A percentile compares a stretch with the other conserved stretches of the same genome.
Evolutionary conservation across 2,329 filamentous ascomycete genomes (phyloP).

Genomic region (Curvularia verruculosa): DNA sequence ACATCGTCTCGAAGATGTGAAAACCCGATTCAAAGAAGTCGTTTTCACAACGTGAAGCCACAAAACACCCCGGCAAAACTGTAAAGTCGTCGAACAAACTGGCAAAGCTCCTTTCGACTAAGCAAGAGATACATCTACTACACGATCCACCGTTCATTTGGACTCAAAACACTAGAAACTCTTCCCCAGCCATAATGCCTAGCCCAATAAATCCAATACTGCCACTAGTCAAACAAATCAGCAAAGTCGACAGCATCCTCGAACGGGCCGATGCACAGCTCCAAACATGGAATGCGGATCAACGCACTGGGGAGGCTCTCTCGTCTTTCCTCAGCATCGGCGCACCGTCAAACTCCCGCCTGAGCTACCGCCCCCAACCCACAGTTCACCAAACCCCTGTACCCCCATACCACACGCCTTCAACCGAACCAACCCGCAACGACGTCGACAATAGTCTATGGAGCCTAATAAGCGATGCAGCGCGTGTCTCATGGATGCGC

Average conservation of each 20-base stretch:
- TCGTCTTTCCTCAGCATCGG: neutral
- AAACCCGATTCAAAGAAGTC: neutral
- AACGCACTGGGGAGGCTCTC: neutral
- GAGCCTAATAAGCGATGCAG: neutral
- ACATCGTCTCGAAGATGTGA: no score
- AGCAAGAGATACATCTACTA: neutral
- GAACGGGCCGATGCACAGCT: neutral
- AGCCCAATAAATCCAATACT: neutral
- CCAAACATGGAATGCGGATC: neutral
- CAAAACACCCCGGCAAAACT: neutral
- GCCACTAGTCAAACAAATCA: neutral
- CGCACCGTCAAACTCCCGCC: neutral
- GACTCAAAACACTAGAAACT: no score
- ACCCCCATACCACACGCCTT: no score
- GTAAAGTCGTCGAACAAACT: neutral
- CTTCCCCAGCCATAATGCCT: neutral
- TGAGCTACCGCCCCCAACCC: neutral
- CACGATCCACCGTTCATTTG: no score
- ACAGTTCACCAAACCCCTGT: neutral
- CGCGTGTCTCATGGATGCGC: neutral
- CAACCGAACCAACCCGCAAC: no score
- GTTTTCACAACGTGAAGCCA: neutral
- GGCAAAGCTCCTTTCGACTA: neutral
- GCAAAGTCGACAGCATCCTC: neutral
- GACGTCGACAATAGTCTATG: neutral